A percentile compares a stretch with the other conserved stretches of the same genome.
Evolutionary conservation across 257 asterid genomes (phyloP).

Genomic region (Nicotiana otophora): DNA sequence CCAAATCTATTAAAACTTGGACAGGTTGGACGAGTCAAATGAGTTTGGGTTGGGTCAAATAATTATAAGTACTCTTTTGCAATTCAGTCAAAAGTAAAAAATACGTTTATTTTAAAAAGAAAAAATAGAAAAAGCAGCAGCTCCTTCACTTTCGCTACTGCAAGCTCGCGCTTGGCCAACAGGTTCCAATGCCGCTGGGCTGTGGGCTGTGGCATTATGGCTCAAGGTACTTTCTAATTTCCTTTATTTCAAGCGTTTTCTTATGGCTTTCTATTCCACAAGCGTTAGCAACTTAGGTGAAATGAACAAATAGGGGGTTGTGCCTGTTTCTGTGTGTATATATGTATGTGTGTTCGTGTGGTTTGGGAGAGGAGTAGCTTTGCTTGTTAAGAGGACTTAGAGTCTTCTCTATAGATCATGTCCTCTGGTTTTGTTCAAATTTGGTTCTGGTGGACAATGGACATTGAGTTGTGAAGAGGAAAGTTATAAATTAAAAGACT

Average conservation of each 20-base stretch:
- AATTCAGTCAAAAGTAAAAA: not conserved
- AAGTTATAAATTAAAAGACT: not conserved
- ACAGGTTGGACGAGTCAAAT: no score
- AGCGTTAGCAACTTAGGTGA: not conserved
- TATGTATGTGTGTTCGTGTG: not conserved
- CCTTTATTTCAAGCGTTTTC: not conserved
- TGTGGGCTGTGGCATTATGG: no score
- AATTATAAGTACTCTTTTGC: not conserved
- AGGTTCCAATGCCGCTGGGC: not conserved
- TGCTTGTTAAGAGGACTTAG: not conserved
- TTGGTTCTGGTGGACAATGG: not conserved
- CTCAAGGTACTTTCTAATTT: not conserved
- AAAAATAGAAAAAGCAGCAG: not conserved
- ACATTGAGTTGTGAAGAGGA: not conserved
- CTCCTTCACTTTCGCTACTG: not conserved
- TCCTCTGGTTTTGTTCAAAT: not conserved
- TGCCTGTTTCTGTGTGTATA: not conserved
- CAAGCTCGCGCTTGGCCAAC: not conserved
- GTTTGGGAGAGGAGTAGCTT: not conserved
- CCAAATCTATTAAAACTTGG: no score
- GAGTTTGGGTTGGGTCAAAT: no score
- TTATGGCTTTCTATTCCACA: not conserved
- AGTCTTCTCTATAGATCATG: not conserved
- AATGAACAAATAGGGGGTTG: not conserved
- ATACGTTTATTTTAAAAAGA: not conserved